A percentile compares a stretch with the other conserved stretches of the same genome.
Conservation (phyloP, 306 rosid genomes). For the Urtica urens region DNA sequence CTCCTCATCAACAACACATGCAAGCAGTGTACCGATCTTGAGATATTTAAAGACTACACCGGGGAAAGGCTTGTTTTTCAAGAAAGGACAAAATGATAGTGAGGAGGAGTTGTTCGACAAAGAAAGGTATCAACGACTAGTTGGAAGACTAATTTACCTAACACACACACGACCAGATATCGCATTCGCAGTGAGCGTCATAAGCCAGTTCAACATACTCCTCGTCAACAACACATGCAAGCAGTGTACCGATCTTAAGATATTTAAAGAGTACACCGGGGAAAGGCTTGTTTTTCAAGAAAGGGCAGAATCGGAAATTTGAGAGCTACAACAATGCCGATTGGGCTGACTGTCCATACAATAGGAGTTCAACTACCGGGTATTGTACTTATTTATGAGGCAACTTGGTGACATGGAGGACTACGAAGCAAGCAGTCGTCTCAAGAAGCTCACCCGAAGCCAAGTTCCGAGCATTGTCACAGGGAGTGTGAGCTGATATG, state of each 20-base stretch:
- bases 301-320: neutral
- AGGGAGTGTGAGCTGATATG: constrained; percentile 21
- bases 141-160: neutral
- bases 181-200: neutral
- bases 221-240: neutral
- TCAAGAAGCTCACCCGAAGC: neutral
- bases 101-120: too few species aligned
- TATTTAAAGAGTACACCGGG: neutral
- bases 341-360: neutral
- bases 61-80: too few species aligned
- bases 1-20: neutral
- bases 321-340: neutral
- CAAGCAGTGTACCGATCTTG: neutral
- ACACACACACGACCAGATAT: neutral
- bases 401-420: neutral
- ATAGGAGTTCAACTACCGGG: neutral
- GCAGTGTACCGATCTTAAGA: neutral
- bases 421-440: neutral
- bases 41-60: neutral
- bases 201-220: neutral
- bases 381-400: neutral
- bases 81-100: neutral
- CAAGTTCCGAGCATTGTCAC: neutral
- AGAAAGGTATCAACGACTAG: neutral
- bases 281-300: too few species aligned